Evolutionary conservation across 2,329 filamentous ascomycete species (phyloP), one percentile per base, ranked within the genome.

Genomic region (Clarireedia monteithiana): DNA sequence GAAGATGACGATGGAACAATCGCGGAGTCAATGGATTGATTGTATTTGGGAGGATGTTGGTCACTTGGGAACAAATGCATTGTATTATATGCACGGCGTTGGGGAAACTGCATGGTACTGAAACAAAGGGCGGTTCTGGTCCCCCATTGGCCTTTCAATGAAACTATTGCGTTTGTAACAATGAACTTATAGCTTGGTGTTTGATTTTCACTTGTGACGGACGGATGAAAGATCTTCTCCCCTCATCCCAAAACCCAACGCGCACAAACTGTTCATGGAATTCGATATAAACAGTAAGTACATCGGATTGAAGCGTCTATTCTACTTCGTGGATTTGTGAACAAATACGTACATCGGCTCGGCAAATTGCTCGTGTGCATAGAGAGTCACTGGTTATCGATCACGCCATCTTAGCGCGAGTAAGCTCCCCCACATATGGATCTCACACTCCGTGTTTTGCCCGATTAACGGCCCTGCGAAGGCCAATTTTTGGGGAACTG

Each of bases 1-100:
- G 74, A 72, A 5, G 71, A 73, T 36, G 65, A 68, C 38, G 59
- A 67, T 42, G 59, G 62, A 20, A 50, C 54, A n/a, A 48, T 60
- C 20, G 59, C 58, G 39, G 66, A 64, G 45, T 62, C 64, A 24
- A 63, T 66, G 62, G 64, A 66, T 57, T 68, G 51, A 62, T 5
- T 17, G 40, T 23, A 23, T 7, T 45, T 30, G 50, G 9, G 26
- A 23, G 4, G 26, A n/a, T 44, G 17, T 44, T 44, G 38, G 47
- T 17, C 10, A 42, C 17, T 24, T 45, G 5, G 42, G 44, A 27
- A 52, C 27, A 44, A 52, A 40, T 30, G 42, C 49, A 52, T 56
- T 57, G 53, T 53, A 56, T 26, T 36, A 59, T 57, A 59, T 42
- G 49, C 53, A 54, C n/a, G 55, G 55, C 55, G 55, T 54, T 57